Evolutionary conservation across 2,329 filamentous ascomycete species (phyloP), one percentile per base, ranked within the genome.

Genomic region (Blumeriella jaapii): DNA sequence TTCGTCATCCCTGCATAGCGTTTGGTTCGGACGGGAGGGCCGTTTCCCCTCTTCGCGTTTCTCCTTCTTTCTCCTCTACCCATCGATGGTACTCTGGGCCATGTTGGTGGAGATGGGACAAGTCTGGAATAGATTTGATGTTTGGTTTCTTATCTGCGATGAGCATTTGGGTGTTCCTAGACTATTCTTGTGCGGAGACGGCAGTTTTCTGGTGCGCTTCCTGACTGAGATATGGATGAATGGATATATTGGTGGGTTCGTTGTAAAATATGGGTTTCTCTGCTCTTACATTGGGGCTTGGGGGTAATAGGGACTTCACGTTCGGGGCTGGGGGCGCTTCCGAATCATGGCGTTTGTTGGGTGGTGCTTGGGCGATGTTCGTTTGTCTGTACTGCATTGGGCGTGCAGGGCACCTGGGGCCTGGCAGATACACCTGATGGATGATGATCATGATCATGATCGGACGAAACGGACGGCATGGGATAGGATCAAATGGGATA

Each of bases 1-100:
- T 18, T 45, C 27, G 29, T 47, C 40, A 31, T 44, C 34, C 34
- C 29, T 40, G 47, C 47, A 49, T 49, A 49, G 47, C 45, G 45
- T 43, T 25, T 34, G 32, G 42, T 40, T 45, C 28, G 39, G 40
- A n/a, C n/a, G n/a, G n/a, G n/a, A 41, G 42, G 40, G 39, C 36
- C 34, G 40, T 45, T 33, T 38, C 35, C 29, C 24, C 29, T 37
- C 39, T 24, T 31, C 13, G 36, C 13, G 31, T 33, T 38, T 36
- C 29, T 31, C 11, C 31, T 35, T 33, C 14, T 29, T 18, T 15
- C 15, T 23, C n/a, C n/a, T n/a, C n/a, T n/a, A n/a, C n/a, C n/a
- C n/a, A n/a, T n/a, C n/a, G 24, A 28, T 30, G 37, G 26, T 35
- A 24, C 38, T 34, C 29, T n/a, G n/a, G 24, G 30, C 31, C 26